Base-by-base conservation (phyloP, 2,329 filamentous ascomycete genomes). In the Paraphoma chrysanthemicola region DNA sequence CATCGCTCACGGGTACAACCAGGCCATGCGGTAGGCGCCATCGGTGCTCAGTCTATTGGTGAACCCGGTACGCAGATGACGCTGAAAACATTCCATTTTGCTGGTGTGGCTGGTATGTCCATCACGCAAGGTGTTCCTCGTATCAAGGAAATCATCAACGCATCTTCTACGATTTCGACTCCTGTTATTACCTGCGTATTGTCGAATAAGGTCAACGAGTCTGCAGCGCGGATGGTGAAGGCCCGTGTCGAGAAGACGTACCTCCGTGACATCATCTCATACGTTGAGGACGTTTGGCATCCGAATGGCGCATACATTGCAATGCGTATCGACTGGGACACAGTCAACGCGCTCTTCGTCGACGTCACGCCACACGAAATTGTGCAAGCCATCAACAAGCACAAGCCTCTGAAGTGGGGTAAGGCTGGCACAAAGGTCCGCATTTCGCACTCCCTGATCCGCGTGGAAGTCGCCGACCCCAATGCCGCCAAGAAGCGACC, bases 121-220 rank as follows among this genome's bases (percentile, higher is more conserved):
- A 97, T 99, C 73, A 99, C 95, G 0, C 92, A 97, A 73, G 95
- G 95, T 91, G 95, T 99, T 6, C 95, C 95, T 1, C 94, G 95
- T 88, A 99, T 99, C 82, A 99, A 99, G 80, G 95, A 99, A 83
- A 99, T 99, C 66, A 99, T 99, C 87, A 99, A 99, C 79, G 95
- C 95, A 6, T 97, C 93, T 8, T 96, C 93, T 75, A 82, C 83
- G 48, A 99, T 99, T 78, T 96, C 91, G 76, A 99, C 95, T 0
- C 95, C 95, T 0, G 90, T 99, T 72, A 96, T 99, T 66, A 88
- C 86, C 6, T 98, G 95, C 70, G 89, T 91, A 4, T 83, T 98
- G 5, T 85, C 92, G 62, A 95, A 93, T 71, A 87, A 88, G 57
- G 81, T 85, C 53, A 86, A 90, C 63, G 87, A 95, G 52, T 86